Evolutionary conservation across 2,329 filamentous ascomycete species (phyloP).

Genomic region (Fusarium xylarioides): DNA sequence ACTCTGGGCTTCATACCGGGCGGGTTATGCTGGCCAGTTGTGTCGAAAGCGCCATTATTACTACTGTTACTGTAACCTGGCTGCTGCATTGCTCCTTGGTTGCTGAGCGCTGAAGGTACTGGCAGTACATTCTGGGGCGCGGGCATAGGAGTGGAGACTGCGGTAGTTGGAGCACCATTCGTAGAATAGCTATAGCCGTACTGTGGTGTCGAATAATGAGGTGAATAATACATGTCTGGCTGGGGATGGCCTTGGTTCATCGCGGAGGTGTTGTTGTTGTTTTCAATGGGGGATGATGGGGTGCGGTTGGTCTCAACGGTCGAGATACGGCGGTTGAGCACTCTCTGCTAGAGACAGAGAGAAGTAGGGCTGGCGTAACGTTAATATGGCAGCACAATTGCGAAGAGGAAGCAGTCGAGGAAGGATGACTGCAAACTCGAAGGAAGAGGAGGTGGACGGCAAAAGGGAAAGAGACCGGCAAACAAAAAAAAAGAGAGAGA

Average conservation of each 20-base stretch:
- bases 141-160: slow-evolving; percentile 76
- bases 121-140: slow-evolving; percentile 69
- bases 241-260: slow-evolving; percentile 77
- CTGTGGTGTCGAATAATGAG: slow-evolving; percentile 74
- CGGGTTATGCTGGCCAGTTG: slow-evolving; percentile 93
- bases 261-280: slow-evolving; percentile 49
- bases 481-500: slow-evolving; percentile 39
- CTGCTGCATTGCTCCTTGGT: slow-evolving; percentile 60
- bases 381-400: slow-evolving; percentile 22
- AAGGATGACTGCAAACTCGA: slow-evolving; percentile 63
- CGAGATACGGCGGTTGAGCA: not conserved
- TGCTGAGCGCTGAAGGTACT: slow-evolving; percentile 65
- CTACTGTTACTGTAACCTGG: slow-evolving; percentile 15
- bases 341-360: not conserved
- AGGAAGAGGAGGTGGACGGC: slow-evolving; percentile 48
- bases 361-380: slow-evolving; percentile 12
- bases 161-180: slow-evolving; percentile 73
- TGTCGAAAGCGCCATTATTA: slow-evolving; percentile 73
- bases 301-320: not conserved
- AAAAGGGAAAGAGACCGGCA: slow-evolving; percentile 36
- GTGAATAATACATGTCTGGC: slow-evolving; percentile 74
- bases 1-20: slow-evolving; percentile 96
- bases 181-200: slow-evolving; percentile 76
- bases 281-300: slow-evolving; percentile 19
- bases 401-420: slow-evolving; percentile 58